A percentile compares a stretch with the other conserved stretches of the same genome.
Evolutionary conservation across 345 rosid species (phyloP).

Genomic region (Arabis alpina): DNA sequence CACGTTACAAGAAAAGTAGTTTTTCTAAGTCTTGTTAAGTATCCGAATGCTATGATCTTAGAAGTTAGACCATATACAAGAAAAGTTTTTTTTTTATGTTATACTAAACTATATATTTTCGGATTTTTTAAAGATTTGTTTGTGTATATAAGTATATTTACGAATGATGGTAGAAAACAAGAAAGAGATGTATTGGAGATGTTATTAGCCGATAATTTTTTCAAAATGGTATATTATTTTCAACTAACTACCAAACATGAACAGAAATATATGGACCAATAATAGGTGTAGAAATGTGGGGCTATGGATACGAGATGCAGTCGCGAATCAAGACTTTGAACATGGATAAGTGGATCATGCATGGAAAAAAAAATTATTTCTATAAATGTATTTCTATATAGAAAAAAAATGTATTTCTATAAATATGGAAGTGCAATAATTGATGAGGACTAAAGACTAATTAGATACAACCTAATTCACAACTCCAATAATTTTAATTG

Average conservation of each 20-base stretch:
- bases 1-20: too few species aligned
- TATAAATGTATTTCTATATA: background rate
- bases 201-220: background rate
- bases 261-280: constrained; percentile 1
- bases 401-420: background rate
- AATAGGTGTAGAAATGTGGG: constrained; percentile 3
- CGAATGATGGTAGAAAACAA: too few species aligned
- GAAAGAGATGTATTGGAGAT: background rate
- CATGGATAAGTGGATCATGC: background rate
- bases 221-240: background rate
- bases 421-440: constrained; percentile 13
- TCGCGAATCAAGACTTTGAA: constrained; percentile 1
- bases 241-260: background rate
- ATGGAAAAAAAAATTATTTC: background rate
- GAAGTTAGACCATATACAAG: background rate
- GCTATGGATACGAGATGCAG: background rate
- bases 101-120: too few species aligned
- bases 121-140: too few species aligned
- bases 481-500: constrained; percentile 2
- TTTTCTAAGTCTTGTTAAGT: background rate
- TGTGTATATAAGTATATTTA: too few species aligned
- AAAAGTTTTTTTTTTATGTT: background rate
- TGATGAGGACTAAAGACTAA: background rate
- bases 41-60: too few species aligned
- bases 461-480: constrained; percentile 13